These are phyloP conservation scores for Alternaria ventricosa DNA, from an alignment of 2,329 filamentous ascomycete species.

Conservation along the genomic window DNA sequence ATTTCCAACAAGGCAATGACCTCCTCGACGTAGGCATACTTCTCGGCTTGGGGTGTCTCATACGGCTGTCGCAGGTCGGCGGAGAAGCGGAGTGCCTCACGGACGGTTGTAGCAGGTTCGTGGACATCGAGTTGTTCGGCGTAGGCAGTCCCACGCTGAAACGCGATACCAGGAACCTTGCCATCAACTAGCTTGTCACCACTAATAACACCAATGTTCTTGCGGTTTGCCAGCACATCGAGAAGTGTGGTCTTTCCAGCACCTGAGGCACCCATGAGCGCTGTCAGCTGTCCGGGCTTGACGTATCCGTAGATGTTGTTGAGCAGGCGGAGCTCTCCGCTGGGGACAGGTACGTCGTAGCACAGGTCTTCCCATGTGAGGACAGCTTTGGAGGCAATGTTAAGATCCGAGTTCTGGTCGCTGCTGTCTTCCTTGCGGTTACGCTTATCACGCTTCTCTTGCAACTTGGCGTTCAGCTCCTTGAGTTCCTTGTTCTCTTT, in stretches of 20 bases:
- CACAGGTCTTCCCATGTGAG: constrained; percentile 65
- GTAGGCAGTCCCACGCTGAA: constrained; percentile 69
- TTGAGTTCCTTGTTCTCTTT: constrained; percentile 72
- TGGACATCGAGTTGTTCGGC: constrained; percentile 72
- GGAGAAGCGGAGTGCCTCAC: constrained; percentile 71
- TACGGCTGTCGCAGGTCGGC: constrained; percentile 68
- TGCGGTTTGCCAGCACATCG: constrained; percentile 73
- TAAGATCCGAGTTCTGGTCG: constrained; percentile 54
- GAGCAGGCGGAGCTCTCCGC: constrained; percentile 60
- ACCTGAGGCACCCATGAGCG: constrained; percentile 57
- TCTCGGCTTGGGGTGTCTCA: constrained; percentile 64
- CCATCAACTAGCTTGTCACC: constrained; percentile 71
- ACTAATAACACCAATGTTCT: constrained; percentile 68
- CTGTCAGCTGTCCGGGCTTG: constrained; percentile 63
- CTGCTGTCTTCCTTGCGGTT: constrained; percentile 52
- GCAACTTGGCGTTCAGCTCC: constrained; percentile 68
- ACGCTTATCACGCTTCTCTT: constrained; percentile 64
- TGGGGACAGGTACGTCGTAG: constrained; percentile 74
- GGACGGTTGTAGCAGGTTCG: constrained; percentile 66
- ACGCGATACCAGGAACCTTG: constrained; percentile 62
- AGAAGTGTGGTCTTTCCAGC: constrained; percentile 87
- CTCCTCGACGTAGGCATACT: constrained; percentile 70
- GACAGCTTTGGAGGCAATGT: constrained; percentile 62
- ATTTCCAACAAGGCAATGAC: constrained; percentile 70
- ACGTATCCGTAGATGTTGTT: constrained; percentile 64